Evolutionary conservation across 2,329 filamentous ascomycete species (phyloP).

Genomic region (Stagonosporopsis rhizophila): DNA sequence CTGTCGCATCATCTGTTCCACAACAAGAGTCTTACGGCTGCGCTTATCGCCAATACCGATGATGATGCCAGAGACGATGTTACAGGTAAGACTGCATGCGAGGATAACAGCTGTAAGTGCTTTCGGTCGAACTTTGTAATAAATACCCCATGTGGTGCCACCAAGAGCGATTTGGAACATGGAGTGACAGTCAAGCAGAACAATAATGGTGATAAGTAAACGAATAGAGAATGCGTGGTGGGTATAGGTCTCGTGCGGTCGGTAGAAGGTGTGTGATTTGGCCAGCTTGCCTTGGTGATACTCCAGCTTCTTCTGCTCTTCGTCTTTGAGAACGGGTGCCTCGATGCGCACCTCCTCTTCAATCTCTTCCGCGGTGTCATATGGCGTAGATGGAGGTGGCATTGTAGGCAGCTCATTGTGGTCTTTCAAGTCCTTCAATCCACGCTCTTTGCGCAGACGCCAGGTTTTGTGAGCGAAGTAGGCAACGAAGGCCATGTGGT

Average conservation of each 20-base stretch:
- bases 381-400: constrained; percentile 48
- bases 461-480: constrained; percentile 72
- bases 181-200: constrained; percentile 80
- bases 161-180: constrained; percentile 81
- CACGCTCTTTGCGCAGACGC: constrained; percentile 67
- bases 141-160: constrained; percentile 78
- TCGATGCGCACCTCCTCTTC: constrained; percentile 40
- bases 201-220: constrained; percentile 75
- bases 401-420: constrained; percentile 70
- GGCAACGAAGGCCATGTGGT: constrained; percentile 83
- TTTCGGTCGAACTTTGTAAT: constrained; percentile 71
- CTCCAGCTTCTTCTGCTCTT: constrained; percentile 72
- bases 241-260: constrained; percentile 84
- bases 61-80: constrained; percentile 76
- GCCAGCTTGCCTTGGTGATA: constrained; percentile 82
- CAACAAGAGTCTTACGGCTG: constrained; percentile 84
- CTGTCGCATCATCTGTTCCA: constrained; percentile 77
- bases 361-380: constrained; percentile 50
- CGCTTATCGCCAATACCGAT: constrained; percentile 78
- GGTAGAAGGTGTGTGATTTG: constrained; percentile 87
- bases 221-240: constrained; percentile 79
- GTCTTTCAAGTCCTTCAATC: constrained; percentile 67
- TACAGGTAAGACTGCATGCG: constrained; percentile 76
- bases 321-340: constrained; percentile 65
- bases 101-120: constrained; percentile 85